Evolutionary conservation across 768 basidiomycete genomes (phyloP).

Genomic region (Leccinum aurantiacum): DNA sequence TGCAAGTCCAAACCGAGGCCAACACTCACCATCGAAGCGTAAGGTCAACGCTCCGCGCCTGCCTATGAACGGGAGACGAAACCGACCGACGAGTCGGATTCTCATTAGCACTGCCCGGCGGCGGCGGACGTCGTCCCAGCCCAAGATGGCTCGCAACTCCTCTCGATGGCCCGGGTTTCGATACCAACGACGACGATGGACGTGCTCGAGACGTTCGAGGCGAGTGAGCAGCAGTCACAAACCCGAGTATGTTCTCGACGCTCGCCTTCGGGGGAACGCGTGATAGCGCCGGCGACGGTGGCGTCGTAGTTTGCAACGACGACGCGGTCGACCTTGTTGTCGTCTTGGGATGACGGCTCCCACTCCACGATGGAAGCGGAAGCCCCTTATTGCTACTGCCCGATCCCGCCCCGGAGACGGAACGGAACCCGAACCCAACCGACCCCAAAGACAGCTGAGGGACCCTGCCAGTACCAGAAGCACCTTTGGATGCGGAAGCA

Average conservation of each 20-base stretch:
- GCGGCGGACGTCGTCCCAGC: background rate
- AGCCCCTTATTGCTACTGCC: background rate
- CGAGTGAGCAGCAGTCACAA: background rate
- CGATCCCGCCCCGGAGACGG: background rate
- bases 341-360: background rate
- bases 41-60: conserved; percentile 1
- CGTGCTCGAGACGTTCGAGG: background rate
- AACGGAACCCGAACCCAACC: background rate
- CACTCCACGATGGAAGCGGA: conserved; percentile 22
- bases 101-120: background rate
- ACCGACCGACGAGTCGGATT: conserved; percentile 6
- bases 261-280: background rate
- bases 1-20: background rate
- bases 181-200: background rate
- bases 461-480: background rate
- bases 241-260: background rate
- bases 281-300: background rate
- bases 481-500: background rate
- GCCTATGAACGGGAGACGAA: conserved; percentile 7
- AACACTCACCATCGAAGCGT: background rate
- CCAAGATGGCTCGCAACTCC: conserved; percentile 1
- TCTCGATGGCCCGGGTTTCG: background rate
- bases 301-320: background rate
- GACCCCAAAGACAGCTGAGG: conserved; percentile 12
- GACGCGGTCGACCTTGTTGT: conserved; percentile 3